Conservation (phyloP, 164 flowering plant genomes). For the Aristolochia contorta region DNA sequence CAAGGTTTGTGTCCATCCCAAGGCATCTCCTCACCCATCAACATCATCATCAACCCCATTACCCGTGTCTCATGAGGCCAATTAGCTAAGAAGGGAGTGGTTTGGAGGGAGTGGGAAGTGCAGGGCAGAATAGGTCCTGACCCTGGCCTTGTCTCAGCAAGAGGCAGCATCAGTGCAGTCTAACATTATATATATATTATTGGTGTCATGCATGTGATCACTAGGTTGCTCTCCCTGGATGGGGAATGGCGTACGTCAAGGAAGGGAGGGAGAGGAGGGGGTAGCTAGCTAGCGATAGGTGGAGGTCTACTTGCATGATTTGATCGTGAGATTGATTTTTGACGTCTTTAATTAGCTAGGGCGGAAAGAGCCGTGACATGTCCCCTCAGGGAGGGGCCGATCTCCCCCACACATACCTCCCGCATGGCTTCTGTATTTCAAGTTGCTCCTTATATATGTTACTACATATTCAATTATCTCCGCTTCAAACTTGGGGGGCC, state of each 20-base stretch:
- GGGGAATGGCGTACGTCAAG: no score
- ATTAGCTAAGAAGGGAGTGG: background rate
- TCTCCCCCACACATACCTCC: conserved; percentile 23
- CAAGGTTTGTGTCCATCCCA: background rate
- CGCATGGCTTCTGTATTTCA: conserved; percentile 7
- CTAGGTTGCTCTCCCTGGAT: no score
- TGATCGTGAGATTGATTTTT: conserved; percentile 1
- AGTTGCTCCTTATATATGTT: no score
- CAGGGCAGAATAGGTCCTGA: conserved; percentile 8
- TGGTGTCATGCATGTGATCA: no score
- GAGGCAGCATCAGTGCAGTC: conserved; percentile 13
- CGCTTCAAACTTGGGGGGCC: no score
- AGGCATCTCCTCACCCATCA: conserved; percentile 9
- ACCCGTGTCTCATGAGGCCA: conserved; percentile 8
- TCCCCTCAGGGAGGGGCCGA: conserved; percentile 18
- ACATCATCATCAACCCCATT: conserved; percentile 19
- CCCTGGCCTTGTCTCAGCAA: conserved; percentile 16
- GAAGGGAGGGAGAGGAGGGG: background rate
- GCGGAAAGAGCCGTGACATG: conserved; percentile 24
- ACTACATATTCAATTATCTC: no score
- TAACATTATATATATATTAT: background rate
- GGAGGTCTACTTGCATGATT: conserved; percentile 20
- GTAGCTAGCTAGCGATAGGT: background rate
- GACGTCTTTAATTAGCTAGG: conserved; percentile 9
- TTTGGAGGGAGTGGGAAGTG: background rate